Percentiles rank a stretch among this genome's conserved stretches.
Conservation (phyloP, 768 basidiomycete genomes). For the Psilocybe subaeruginosa region DNA sequence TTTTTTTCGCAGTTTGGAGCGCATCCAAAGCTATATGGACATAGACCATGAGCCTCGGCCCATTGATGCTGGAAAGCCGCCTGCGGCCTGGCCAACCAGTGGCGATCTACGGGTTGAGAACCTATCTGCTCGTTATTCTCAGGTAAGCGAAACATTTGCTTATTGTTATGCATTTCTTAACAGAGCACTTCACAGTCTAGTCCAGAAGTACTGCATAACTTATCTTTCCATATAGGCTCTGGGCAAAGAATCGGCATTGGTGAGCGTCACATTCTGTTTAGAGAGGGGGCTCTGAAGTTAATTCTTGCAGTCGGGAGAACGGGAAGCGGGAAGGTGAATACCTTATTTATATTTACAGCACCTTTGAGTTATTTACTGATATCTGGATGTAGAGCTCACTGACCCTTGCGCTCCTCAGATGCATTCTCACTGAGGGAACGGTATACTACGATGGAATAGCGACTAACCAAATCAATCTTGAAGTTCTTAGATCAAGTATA, state of each 20-base stretch:
- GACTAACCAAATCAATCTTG: constrained; percentile 53
- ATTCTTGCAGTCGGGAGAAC: constrained; percentile 18
- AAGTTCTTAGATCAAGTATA: constrained; percentile 56
- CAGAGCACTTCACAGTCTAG: constrained; percentile 27
- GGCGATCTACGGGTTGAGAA: constrained; percentile 54
- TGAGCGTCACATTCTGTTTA: background rate
- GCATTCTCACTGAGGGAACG: constrained; percentile 56
- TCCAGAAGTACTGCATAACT: constrained; percentile 46
- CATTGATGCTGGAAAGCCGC: constrained; percentile 41
- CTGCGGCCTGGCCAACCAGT: constrained; percentile 62
- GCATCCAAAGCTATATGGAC: constrained; percentile 65
- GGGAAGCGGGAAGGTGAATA: constrained; percentile 21
- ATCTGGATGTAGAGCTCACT: constrained; percentile 46
- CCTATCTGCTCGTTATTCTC: constrained; percentile 53
- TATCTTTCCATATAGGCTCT: constrained; percentile 54
- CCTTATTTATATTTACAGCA: background rate
- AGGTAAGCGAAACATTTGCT: constrained; percentile 10
- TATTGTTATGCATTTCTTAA: background rate
- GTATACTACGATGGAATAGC: constrained; percentile 59
- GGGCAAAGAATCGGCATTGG: constrained; percentile 59
- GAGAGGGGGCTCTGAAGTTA: background rate
- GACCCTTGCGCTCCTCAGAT: constrained; percentile 55
- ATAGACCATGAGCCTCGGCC: constrained; percentile 60
- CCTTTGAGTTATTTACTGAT: background rate
- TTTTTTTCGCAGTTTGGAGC: constrained; percentile 22